Conservation (phyloP, 2,329 filamentous ascomycete species). For the Uncinocarpus reesii region DNA sequence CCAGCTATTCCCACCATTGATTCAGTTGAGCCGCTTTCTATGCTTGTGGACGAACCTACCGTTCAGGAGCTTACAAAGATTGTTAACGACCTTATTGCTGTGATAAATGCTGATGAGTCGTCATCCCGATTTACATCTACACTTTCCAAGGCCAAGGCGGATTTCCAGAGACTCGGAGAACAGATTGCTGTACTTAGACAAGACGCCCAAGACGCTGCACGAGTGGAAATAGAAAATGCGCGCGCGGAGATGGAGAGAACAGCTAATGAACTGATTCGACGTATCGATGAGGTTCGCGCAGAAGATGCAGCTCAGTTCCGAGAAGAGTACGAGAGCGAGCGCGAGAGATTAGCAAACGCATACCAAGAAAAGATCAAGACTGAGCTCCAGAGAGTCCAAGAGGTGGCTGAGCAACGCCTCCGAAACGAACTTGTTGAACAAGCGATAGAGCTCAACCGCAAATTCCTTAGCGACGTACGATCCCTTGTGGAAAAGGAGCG, state of each 20-base stretch:
- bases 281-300: slow-evolving; percentile 74
- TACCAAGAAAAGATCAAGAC: slow-evolving; percentile 73
- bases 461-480: slow-evolving; percentile 69
- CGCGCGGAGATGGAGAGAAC: slow-evolving; percentile 76
- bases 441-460: slow-evolving; percentile 74
- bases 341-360: slow-evolving; percentile 62
- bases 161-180: slow-evolving; percentile 64
- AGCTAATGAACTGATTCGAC: slow-evolving; percentile 73
- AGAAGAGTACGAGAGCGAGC: slow-evolving; percentile 78
- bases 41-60: slow-evolving; percentile 72
- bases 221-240: slow-evolving; percentile 60
- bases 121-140: slow-evolving; percentile 66
- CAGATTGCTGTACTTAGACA: slow-evolving; percentile 67
- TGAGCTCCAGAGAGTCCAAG: slow-evolving; percentile 66
- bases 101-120: slow-evolving; percentile 78
- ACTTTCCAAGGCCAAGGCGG: slow-evolving; percentile 74
- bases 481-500: slow-evolving; percentile 81
- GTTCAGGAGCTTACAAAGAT: slow-evolving; percentile 91
- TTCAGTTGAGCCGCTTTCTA: slow-evolving; percentile 66
- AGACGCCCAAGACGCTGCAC: slow-evolving; percentile 58
- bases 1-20: slow-evolving; percentile 41
- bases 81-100: slow-evolving; percentile 89
- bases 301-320: slow-evolving; percentile 74
- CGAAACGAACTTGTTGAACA: slow-evolving; percentile 84
- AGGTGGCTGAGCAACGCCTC: slow-evolving; percentile 71